phyloP scores from a whole-genome alignment of 2,329 filamentous ascomycete genomes.

The Botryosphaeria agaves region DNA sequence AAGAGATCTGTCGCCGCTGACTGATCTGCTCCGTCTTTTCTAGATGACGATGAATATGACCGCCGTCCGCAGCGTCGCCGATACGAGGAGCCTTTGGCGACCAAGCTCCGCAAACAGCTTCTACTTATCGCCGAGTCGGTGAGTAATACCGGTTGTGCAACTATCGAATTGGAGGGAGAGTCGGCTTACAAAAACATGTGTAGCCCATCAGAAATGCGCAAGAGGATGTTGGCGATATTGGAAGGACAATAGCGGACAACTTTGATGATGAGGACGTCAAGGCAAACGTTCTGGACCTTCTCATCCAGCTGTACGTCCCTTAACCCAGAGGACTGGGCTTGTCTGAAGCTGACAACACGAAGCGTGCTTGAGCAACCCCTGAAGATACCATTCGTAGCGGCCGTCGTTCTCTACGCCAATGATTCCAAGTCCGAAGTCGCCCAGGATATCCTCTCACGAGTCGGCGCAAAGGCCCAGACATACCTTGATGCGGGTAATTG shows the following conservation, averaged over 20 bases:
- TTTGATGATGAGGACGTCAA: conserved; percentile 71
- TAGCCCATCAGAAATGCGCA: conserved; percentile 55
- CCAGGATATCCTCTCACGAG: conserved; percentile 48
- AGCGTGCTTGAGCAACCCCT: conserved; percentile 77
- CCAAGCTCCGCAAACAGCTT: conserved; percentile 61
- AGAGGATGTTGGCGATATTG: conserved; percentile 60
- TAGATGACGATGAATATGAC: conserved; percentile 65
- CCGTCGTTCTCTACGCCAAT: conserved; percentile 66
- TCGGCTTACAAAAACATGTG: no score
- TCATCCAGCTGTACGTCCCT: conserved; percentile 53
- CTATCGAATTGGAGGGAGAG: no score
- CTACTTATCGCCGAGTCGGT: conserved; percentile 65
- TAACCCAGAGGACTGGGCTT: no score
- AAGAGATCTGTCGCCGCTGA: no score
- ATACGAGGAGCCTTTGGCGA: conserved; percentile 53
- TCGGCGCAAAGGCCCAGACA: conserved; percentile 44
- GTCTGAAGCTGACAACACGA: no score
- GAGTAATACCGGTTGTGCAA: no score
- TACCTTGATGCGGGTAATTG: conserved; percentile 59
- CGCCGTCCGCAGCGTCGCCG: conserved; percentile 56
- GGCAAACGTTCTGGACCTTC: conserved; percentile 53
- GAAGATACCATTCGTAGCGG: conserved; percentile 90
- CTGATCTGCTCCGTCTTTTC: not conserved
- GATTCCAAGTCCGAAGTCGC: conserved; percentile 58
- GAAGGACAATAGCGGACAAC: conserved; percentile 62